Evolutionary conservation across 495 filamentous ascomycete species (phyloP), one percentile per base, ranked within the genome.

Genomic region (Neurospora sp.): DNA sequence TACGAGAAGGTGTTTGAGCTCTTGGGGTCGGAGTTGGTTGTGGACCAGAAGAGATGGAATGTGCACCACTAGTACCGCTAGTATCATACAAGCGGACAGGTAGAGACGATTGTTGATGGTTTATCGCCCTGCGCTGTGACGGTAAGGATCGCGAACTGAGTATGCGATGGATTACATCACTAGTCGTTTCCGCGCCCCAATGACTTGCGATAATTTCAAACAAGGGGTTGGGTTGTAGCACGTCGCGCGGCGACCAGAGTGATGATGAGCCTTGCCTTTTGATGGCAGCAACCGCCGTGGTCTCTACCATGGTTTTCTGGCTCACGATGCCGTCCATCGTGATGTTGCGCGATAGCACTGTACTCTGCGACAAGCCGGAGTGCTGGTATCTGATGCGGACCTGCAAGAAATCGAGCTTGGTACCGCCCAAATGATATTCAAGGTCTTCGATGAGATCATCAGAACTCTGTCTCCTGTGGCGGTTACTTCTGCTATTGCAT

Each of bases 371-470:
- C 69, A 88, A 87, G 2, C 78, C 85, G 0, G 87, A 86, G 74
- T 88, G 85, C 1, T 79, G 78, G 68, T 87, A 88, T 6, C 74
- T 78, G 5, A 88, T 44, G 20, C 81, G 77, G 22, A 87, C 79
- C n/a, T 79, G 81, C n/a, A 87, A 61, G 70, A 85, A 87, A 35
- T 82, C 76, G 1, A 75, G 80, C 61, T 71, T 71, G 9, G 76
- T 76, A 42, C 78, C 77, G n/a, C 86, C 85, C 4, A 88, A 78
- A 44, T 85, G 80, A 35, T 75, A 77, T 69, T 88, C 84, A 20
- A 88, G 78, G 69, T 86, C 84, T 39, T 85, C 80, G 2, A 88
- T 85, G 14, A 88, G 79, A 44, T 83, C 81, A 39, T 85, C 83
- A 3, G 87, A 83, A 61, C 74, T 81, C 74, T 78, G 79, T 59